These are phyloP conservation scores for Fusarium sp. DNA, from an alignment of 2,329 filamentous ascomycete genomes.

Conservation along the genomic window DNA sequence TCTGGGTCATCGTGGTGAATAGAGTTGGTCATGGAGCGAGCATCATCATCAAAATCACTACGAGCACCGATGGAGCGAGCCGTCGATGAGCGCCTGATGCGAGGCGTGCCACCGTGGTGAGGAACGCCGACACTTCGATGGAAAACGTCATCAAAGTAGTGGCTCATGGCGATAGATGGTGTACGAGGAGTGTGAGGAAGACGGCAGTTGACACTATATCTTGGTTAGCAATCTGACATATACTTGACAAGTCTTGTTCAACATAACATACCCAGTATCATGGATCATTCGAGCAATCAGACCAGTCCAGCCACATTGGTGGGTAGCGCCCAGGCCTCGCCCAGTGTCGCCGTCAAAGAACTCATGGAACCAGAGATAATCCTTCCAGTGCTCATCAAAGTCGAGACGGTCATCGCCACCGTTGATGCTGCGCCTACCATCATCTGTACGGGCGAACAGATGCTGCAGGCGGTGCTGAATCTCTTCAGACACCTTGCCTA, in stretches of 20 bases:
- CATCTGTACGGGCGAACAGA: conserved; percentile 85
- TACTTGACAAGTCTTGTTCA: background rate
- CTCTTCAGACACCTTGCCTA: conserved; percentile 94
- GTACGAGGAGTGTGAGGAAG: conserved; percentile 94
- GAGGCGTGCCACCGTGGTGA: conserved; percentile 57
- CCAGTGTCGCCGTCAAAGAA: conserved; percentile 96
- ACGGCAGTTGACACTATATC: conserved; percentile 81
- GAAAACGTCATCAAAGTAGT: conserved; percentile 96
- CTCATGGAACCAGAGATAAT: conserved; percentile 89
- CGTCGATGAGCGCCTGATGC: conserved; percentile 82
- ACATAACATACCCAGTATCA: conserved; percentile 86
- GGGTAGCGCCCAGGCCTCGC: conserved; percentile 88
- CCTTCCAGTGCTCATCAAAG: conserved; percentile 93
- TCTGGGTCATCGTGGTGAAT: conserved; percentile 56
- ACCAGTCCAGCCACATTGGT: conserved; percentile 97
- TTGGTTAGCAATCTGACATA: conserved; percentile 53
- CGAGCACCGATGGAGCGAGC: conserved; percentile 85
- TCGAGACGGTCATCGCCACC: conserved; percentile 86
- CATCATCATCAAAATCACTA: conserved; percentile 76
- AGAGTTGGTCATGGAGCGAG: conserved; percentile 48
- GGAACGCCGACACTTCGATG: conserved; percentile 54
- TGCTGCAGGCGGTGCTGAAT: conserved; percentile 95
- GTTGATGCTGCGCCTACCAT: conserved; percentile 90
- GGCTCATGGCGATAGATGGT: conserved; percentile 82
- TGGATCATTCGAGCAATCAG: conserved; percentile 97